Evolutionary conservation across 116 monocot species (phyloP), one percentile per base, ranked within the genome.

Genomic region (Thalassia testudinum): DNA sequence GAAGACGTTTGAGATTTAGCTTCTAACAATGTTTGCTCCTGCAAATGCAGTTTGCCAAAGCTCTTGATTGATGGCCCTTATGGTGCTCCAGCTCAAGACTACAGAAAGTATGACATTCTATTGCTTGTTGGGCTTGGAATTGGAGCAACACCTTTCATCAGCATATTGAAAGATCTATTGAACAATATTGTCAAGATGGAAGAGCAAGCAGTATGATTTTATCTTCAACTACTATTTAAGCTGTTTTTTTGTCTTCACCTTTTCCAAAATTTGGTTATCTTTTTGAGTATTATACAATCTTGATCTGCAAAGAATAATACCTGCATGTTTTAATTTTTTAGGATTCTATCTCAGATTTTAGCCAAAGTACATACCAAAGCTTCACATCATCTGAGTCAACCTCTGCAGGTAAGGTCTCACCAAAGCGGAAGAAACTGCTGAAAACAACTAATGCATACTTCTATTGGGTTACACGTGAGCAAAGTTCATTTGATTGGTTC

Each of bases 401-500:
- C 16, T 62, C 76, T 11, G 64, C 49, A 21, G 19, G 12, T 43
- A 75, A 54, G 50, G 63, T 62, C 7, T 60, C 59, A 10, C 56
- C 75, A 12, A 73, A 72, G 40, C 58, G 71, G 14, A 91, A 71
- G 62, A 74, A 64, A 42, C 60, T 63, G 16, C 54, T 92, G 21
- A 86, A 77, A 54, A 92, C 92, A n/a, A 82, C 86, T 28, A 92
- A 92, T 19, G 92, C 92, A 26, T 92, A 92, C 47, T 92, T 92
- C 72, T 92, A 92, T 37, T 92, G 92, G 92, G 92, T 92, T 8
- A 92, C 92, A 8, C 79, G 92, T 0, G 92, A 92, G 26, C 92
- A 92, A 49, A 82, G 87, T 5, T 92, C 92, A 13, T 92, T 92
- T 47, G 92, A 92, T 49, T 92, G 92, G 92, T 92, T 92, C 66